Evolutionary conservation across 2,329 filamentous ascomycete genomes (phyloP).

Genomic region (Aspergillus fumigatus): DNA sequence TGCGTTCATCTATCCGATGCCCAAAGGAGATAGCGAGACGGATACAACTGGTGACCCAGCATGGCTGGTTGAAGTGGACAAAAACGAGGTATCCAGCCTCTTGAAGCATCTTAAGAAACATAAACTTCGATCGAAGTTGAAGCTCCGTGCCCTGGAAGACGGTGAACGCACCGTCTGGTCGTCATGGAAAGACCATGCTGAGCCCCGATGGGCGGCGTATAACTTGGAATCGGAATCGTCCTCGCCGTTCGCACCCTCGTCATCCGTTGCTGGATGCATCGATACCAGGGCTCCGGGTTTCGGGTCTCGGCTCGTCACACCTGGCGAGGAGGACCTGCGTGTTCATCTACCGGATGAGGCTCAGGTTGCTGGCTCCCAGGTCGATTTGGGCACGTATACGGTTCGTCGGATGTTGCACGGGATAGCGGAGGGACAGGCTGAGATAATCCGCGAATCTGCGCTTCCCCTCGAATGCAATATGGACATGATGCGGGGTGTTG

Average conservation of each 20-base stretch:
- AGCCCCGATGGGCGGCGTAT: constrained; percentile 36
- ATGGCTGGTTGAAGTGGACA: constrained; percentile 82
- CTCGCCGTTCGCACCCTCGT: constrained; percentile 26
- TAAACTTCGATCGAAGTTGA: constrained; percentile 77
- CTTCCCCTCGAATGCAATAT: constrained; percentile 87
- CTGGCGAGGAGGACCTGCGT: constrained; percentile 31
- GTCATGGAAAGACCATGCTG: constrained; percentile 59
- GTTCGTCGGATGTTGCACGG: constrained; percentile 74
- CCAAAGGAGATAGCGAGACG: constrained; percentile 23
- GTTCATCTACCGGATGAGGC: constrained; percentile 27
- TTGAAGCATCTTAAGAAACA: constrained; percentile 75
- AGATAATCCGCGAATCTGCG: constrained; percentile 66
- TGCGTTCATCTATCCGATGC: constrained; percentile 76
- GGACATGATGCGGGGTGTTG: constrained; percentile 77
- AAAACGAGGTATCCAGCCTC: constrained; percentile 57
- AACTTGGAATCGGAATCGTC: constrained; percentile 32
- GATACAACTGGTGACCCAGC: constrained; percentile 28
- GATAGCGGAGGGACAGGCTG: constrained; percentile 76
- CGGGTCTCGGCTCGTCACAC: constrained; percentile 36
- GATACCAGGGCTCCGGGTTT: constrained; percentile 40
- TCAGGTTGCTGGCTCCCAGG: constrained; percentile 43
- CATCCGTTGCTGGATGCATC: constrained; percentile 30
- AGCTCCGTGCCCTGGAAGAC: constrained; percentile 60
- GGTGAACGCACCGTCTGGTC: constrained; percentile 68
- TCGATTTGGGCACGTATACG: constrained; percentile 60